Conservation (phyloP, 2,329 filamentous ascomycete genomes). For the Ophiostoma himal-ulmi region DNA sequence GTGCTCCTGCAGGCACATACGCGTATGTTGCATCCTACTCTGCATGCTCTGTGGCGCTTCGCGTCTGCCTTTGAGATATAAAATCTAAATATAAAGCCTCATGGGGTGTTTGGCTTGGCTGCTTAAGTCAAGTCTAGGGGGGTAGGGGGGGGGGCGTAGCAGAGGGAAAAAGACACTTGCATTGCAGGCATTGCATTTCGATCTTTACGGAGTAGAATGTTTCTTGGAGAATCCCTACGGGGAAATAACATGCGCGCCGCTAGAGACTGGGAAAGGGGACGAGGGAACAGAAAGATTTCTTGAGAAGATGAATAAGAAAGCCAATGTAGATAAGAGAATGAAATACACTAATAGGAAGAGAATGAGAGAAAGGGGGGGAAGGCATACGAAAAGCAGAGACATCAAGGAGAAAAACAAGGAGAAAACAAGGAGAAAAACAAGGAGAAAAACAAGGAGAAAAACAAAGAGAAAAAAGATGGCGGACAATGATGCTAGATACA, state of each 20-base stretch:
- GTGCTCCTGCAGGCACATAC: too few relatives aligned
- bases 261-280: not conserved
- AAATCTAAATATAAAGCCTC: too few relatives aligned
- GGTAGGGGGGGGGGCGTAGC: not conserved
- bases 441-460: not conserved
- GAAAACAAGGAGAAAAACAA: not conserved
- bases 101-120: not conserved
- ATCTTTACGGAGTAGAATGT: not conserved
- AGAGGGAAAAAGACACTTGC: not conserved
- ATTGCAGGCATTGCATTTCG: not conserved
- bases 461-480: not conserved
- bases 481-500: not conserved
- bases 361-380: not conserved
- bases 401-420: not conserved
- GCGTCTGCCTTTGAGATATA: too few relatives aligned
- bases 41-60: too few relatives aligned
- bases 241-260: constrained; percentile 16
- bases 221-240: constrained; percentile 11
- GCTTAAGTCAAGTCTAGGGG: not conserved
- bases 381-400: not conserved
- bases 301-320: not conserved
- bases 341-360: not conserved
- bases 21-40: too few relatives aligned
- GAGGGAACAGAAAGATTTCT: not conserved
- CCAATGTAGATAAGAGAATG: not conserved